Evolutionary conservation across 108 stramenopile genomes (phyloP).

Genomic region (Nitzschia inconspicua): DNA sequence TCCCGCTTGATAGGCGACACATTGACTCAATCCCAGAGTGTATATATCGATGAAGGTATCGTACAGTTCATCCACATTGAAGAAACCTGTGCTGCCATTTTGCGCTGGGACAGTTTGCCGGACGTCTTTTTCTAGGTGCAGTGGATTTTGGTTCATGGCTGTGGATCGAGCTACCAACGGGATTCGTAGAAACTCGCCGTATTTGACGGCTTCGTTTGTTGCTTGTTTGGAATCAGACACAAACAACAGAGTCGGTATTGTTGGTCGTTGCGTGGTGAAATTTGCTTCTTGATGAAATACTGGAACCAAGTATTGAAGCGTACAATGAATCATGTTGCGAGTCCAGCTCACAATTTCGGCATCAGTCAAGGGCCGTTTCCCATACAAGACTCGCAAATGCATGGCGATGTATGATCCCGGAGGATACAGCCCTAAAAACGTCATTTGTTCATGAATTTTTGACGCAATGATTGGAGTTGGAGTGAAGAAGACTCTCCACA

Average conservation of each 20-base stretch:
- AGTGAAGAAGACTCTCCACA: conserved; percentile 40
- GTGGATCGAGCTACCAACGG: conserved; percentile 8
- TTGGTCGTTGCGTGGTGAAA: not conserved
- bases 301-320: too few relatives aligned
- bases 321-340: conserved; percentile 34
- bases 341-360: conserved; percentile 21
- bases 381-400: conserved; percentile 45
- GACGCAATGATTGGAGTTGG: conserved; percentile 29
- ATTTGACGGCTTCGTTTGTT: conserved; percentile 8
- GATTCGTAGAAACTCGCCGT: conserved; percentile 9
- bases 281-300: not conserved
- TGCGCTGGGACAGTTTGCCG: conserved; percentile 1
- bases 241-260: conserved; percentile 25
- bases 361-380: not conserved
- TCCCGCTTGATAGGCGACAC: conserved; percentile 26
- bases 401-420: conserved; percentile 36
- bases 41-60: conserved; percentile 45
- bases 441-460: conserved; percentile 20
- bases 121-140: conserved; percentile 36
- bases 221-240: conserved; percentile 36
- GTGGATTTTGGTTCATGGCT: conserved; percentile 13
- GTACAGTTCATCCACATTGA: conserved; percentile 23
- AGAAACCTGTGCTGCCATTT: too few relatives aligned
- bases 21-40: conserved; percentile 30
- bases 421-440: conserved; percentile 6